Conservation (phyloP, 2,329 filamentous ascomycete genomes). For the Claviceps arundinis region DNA sequence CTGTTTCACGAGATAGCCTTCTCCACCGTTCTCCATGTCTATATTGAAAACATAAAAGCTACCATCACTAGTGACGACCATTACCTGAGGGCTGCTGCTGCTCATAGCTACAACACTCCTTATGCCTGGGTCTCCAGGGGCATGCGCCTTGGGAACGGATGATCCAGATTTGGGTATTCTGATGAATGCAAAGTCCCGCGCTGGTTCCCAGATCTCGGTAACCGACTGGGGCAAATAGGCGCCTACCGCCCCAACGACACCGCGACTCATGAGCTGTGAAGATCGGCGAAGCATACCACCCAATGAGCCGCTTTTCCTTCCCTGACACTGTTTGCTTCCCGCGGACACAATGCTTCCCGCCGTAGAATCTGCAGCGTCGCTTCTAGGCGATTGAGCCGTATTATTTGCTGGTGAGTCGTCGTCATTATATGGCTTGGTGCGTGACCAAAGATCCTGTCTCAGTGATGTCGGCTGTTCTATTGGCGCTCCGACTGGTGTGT, state of each 20-base stretch:
- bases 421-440: slow-evolving; percentile 38
- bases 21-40: slow-evolving; percentile 85
- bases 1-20: slow-evolving; percentile 81
- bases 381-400: slow-evolving; percentile 38
- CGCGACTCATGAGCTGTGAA: slow-evolving; percentile 83
- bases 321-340: slow-evolving; percentile 18
- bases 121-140: slow-evolving; percentile 28
- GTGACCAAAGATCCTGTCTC: slow-evolving; percentile 37
- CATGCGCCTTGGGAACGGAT: slow-evolving; percentile 8
- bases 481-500: slow-evolving; percentile 22
- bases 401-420: slow-evolving; percentile 27
- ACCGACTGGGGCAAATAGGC: slow-evolving; percentile 88
- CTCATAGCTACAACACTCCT: slow-evolving; percentile 96
- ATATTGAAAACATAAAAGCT: slow-evolving; percentile 92
- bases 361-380: slow-evolving; percentile 30
- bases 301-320: slow-evolving; percentile 59
- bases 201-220: slow-evolving; percentile 94
- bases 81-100: slow-evolving; percentile 85
- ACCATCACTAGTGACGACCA: slow-evolving; percentile 95
- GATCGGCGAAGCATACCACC: slow-evolving; percentile 87
- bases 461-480: slow-evolving; percentile 28
- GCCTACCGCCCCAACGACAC: slow-evolving; percentile 76
- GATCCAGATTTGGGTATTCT: slow-evolving; percentile 58
- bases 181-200: slow-evolving; percentile 91
- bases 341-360: slow-evolving; percentile 13